phyloP scores from a whole-genome alignment of 1,284 basidiomycete species.

The Stygiomarasmius scandens region DNA sequence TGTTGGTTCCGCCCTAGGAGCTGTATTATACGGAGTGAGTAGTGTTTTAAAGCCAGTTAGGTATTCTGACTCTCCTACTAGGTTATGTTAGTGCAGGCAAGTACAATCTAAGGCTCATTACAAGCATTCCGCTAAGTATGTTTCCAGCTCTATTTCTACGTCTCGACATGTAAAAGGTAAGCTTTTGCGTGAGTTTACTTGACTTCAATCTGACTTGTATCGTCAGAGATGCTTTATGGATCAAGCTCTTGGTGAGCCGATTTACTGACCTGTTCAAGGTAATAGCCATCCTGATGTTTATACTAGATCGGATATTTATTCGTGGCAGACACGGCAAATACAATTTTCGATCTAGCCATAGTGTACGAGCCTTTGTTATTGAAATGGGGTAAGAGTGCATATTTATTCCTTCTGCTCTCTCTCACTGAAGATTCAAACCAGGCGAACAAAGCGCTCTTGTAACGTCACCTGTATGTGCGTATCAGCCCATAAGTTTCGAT shows the following conservation, averaged over 20 bases:
- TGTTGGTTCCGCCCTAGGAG: slow-evolving; percentile 9
- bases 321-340: slow-evolving; percentile 31
- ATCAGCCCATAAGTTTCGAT: not conserved
- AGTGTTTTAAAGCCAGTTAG: not conserved
- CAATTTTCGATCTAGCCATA: slow-evolving; percentile 31
- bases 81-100: slow-evolving; percentile 29
- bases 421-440: not conserved
- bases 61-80: slow-evolving; percentile 3
- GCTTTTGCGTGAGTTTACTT: not conserved
- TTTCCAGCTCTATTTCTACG: slow-evolving; percentile 30
- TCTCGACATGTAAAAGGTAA: slow-evolving; percentile 30
- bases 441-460: not conserved
- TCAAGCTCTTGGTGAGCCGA: slow-evolving; percentile 23
- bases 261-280: not conserved
- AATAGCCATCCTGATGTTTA: not conserved
- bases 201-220: not conserved
- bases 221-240: slow-evolving; percentile 27
- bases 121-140: not conserved
- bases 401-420: not conserved
- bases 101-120: not conserved
- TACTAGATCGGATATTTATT: slow-evolving; percentile 34
- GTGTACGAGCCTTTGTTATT: slow-evolving; percentile 35
- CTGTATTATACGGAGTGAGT: slow-evolving; percentile 27
- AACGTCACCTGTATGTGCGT: not conserved
- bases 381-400: not conserved